Evolutionary conservation across 2,329 filamentous ascomycete genomes (phyloP), one percentile per base, ranked within the genome.

Genomic region (Ascocoryne sarcoides): DNA sequence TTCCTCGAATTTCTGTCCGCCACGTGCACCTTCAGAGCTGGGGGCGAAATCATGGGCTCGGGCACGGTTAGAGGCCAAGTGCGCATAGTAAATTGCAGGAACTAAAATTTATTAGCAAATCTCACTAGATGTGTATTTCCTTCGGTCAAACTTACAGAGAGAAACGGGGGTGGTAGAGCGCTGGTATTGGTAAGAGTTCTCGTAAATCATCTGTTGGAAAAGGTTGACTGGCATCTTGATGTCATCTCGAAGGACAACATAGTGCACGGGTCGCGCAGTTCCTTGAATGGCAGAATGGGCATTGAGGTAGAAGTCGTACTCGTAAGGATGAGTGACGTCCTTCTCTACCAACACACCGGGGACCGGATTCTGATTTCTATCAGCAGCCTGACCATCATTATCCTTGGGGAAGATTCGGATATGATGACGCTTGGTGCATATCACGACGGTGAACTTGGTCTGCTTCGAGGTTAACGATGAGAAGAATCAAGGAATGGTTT

Each of bases 71-170:
- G 87, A 82, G 23, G 89, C 88, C 48, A 98, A 65, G 62, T 98
- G 92, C 0, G 93, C 88, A 53, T 98, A 98, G 70, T 98, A 98
- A 0, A 96, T 82, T 0, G 92, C 88, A 0, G 92, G 92, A 50
- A 80, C 50, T 51, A 42, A 3, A 30, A 4, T 20, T 21, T 5
- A 19, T 3, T 7, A 9, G 21, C 1, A 30, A 18, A 16, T 23
- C 18, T 9, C 12, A 38, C 12, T 9, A 14, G 21, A 29, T 23
- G 18, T 26, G 32, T 48, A 37, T 46, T 37, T 26, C 33, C 35
- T 5, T 52, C 60, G 52, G 57, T 62, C 62, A 21, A 26, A 53
- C 54, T 56, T 50, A 58, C 55, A 55, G 0, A 59, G 29, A 0
- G 89, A 95, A 0, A 98, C 89, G 0, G 92, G 87, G 0, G 90